Base-by-base conservation (phyloP, 2,329 filamentous ascomycete species). In the Diaporthe citrichinensis region DNA sequence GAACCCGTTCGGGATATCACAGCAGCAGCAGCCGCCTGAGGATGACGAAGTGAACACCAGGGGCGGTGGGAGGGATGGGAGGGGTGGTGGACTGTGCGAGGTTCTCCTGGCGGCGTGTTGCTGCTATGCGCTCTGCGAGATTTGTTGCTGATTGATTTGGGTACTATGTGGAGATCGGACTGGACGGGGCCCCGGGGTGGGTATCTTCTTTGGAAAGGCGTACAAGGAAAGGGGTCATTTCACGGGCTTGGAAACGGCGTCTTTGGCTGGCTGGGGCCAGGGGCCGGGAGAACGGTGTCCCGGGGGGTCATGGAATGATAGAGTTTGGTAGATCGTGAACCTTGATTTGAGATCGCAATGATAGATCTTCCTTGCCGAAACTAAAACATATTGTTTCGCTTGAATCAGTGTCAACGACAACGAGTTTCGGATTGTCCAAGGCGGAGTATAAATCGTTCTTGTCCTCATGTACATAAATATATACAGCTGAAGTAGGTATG, bases 41-140 rank as follows among this genome's bases (percentile, higher is more conserved):
- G 58, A 73, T 23, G 71, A 67, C 5, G 46, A 51, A 25, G 6
- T 28, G 28, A 61, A 55, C 3, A 73, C 59, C 10, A 51, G 71
- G 58, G 71, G 71, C 20, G 71, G 69, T 14, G 28, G 39, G 1
- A n/a, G 71, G 39, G 44, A 46, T 4, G 7, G 51, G 10, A 20
- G 9, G 14, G 36, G 36, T 1, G 46, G 58, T 23, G 58, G 46
- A 8, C 41, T 65, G 12, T 57, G 59, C 25, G 34, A 65, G n/a
- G 58, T 57, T 25, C 46, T 65, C 10, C 44, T 61, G 49, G 71
- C 71, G 1, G 71, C 71, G 5, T 73, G 71, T 28, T 73, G 71
- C 49, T 73, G 71, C 8, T 65, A 25, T 10, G 31, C 58, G 36
- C n/a, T 65, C 14, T 65, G 44, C 8, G 71, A 73, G 58, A 31